Conservation (phyloP, 352 stramenopile genomes). For the Globisporangium nagaii region DNA sequence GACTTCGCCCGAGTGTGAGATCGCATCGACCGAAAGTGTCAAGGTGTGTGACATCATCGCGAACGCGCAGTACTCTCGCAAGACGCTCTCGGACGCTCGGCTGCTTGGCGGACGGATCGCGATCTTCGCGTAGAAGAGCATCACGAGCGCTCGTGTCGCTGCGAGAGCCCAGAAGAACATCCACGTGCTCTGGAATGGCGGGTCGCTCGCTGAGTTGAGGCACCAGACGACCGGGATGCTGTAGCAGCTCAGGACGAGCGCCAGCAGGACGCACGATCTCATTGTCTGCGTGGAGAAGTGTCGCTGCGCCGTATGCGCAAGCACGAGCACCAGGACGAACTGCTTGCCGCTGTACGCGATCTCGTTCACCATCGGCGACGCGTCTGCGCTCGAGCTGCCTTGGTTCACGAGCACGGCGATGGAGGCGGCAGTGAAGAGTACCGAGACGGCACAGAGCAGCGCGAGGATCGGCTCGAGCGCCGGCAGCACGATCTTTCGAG, state of each 20-base stretch:
- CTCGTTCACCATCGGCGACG: slow-evolving; percentile 16
- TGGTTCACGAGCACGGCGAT: slow-evolving; percentile 3
- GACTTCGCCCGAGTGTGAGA: not conserved
- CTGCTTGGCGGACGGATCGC: slow-evolving; percentile 7
- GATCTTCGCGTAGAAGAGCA: slow-evolving; percentile 20
- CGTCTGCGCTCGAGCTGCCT: slow-evolving; percentile 1
- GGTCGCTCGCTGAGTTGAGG: not conserved
- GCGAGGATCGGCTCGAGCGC: slow-evolving; percentile 35
- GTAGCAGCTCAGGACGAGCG: slow-evolving; percentile 18
- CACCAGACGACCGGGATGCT: slow-evolving; percentile 17
- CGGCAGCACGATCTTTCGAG: slow-evolving; percentile 27
- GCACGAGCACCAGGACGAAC: slow-evolving; percentile 31
- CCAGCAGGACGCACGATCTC: slow-evolving; percentile 17
- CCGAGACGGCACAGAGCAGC: slow-evolving; percentile 15
- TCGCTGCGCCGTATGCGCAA: slow-evolving; percentile 33
- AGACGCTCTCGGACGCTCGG: slow-evolving; percentile 11
- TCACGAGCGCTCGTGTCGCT: slow-evolving; percentile 3
- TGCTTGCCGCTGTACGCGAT: slow-evolving; percentile 29
- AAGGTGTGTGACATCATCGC: slow-evolving; percentile 18
- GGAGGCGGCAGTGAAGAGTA: slow-evolving; percentile 16
- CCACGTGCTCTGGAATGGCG: slow-evolving; percentile 3
- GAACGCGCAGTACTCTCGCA: slow-evolving; percentile 21
- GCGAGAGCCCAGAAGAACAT: slow-evolving; percentile 9
- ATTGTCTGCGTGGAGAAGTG: slow-evolving; percentile 25
- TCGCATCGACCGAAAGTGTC: not conserved